Evolutionary conservation across 257 asterid genomes (phyloP).

Genomic region (Nemophila menziesii): DNA sequence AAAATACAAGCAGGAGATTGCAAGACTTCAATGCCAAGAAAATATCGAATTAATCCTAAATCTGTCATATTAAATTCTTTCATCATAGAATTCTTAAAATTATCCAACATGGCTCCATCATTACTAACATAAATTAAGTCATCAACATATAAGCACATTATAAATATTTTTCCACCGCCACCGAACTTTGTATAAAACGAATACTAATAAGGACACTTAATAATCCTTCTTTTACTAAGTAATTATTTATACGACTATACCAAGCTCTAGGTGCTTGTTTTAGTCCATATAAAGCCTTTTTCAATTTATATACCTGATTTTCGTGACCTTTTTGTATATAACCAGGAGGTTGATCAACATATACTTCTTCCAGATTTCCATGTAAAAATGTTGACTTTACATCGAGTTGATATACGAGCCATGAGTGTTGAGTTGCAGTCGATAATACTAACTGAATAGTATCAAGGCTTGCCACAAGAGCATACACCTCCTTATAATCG

Average conservation of each 20-base stretch:
- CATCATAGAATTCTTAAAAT: background rate
- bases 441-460: background rate
- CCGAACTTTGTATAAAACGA: background rate
- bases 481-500: background rate
- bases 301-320: background rate
- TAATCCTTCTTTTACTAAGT: no score
- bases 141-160: background rate
- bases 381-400: background rate
- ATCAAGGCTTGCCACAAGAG: background rate
- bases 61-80: background rate
- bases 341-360: background rate
- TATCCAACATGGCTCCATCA: background rate
- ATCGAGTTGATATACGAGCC: background rate
- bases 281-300: background rate
- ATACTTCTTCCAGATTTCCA: background rate
- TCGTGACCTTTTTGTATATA: background rate
- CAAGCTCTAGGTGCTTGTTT: background rate
- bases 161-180: background rate
- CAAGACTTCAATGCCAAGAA: slow-evolving; percentile 1
- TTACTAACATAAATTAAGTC: background rate
- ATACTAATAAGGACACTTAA: background rate
- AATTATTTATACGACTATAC: no score
- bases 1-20: background rate
- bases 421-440: background rate
- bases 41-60: background rate